A percentile compares a stretch with the other conserved stretches of the same genome.
These are phyloP conservation scores for Cicer arietinum DNA, from an alignment of 306 rosid genomes.

Conservation along the genomic window DNA sequence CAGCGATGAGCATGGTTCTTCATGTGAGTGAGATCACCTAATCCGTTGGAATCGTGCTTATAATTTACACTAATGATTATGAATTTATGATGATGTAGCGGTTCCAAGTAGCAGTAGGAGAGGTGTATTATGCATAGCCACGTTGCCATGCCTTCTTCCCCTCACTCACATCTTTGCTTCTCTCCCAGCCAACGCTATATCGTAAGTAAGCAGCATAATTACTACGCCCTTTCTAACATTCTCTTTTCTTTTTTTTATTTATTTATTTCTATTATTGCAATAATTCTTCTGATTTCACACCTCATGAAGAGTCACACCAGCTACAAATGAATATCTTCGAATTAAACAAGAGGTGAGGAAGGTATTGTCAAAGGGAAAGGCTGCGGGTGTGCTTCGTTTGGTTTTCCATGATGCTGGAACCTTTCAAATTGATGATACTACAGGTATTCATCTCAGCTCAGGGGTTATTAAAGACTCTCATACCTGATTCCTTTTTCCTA, in stretches of 20 bases:
- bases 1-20: conserved; percentile 42
- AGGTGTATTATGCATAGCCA: conserved; percentile 57
- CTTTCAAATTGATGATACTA: conserved; percentile 64
- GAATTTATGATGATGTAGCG: conserved; percentile 1
- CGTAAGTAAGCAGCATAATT: conserved; percentile 47
- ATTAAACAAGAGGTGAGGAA: conserved; percentile 75
- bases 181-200: conserved; percentile 54
- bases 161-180: conserved; percentile 44
- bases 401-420: conserved; percentile 98
- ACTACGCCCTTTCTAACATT: too few relatives aligned
- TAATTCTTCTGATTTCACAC: not conserved
- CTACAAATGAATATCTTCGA: conserved; percentile 51
- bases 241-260: too few relatives aligned
- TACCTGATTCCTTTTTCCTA: too few relatives aligned
- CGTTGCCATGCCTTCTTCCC: conserved; percentile 70
- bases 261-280: too few relatives aligned
- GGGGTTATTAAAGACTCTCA: too few relatives aligned
- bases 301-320: conserved; percentile 50
- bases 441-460: conserved; percentile 51
- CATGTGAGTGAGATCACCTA: conserved; percentile 34
- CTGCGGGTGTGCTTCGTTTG: conserved; percentile 88
- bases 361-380: conserved; percentile 73
- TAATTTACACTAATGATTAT: not conserved
- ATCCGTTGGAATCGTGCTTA: not conserved
- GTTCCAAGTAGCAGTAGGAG: conserved; percentile 59